Percentiles rank a stretch among this genome's conserved stretches.
phyloP scores from a whole-genome alignment of 768 basidiomycete genomes.

The Cystofilobasidium macerans region DNA sequence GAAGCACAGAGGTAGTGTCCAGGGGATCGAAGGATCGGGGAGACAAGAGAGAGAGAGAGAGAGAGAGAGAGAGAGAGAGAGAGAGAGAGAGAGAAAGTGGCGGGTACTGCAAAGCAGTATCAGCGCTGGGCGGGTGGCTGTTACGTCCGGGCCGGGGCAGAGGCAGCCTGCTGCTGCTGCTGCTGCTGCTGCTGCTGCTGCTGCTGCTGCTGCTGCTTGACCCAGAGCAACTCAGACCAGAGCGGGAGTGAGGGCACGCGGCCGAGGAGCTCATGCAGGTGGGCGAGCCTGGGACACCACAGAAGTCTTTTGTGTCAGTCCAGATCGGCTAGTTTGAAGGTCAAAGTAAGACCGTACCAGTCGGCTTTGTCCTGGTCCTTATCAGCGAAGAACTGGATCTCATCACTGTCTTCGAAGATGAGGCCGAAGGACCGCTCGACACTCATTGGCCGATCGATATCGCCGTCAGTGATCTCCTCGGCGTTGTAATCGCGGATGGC shows the following conservation, averaged over 20 bases:
- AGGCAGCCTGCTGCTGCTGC: neutral
- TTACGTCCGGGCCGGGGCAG: too few species aligned
- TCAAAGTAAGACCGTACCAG: too few species aligned
- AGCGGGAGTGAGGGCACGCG: slow-evolving; percentile 21
- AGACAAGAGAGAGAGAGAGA: too few species aligned
- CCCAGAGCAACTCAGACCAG: slow-evolving; percentile 26
- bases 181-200: slow-evolving; percentile 11
- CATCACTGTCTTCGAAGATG: slow-evolving; percentile 61
- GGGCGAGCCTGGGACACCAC: slow-evolving; percentile 15
- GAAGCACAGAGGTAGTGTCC: neutral
- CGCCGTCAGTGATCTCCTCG: slow-evolving; percentile 55
- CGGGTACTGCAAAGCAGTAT: too few species aligned
- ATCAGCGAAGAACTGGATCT: slow-evolving; percentile 85
- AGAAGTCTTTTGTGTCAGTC: too few species aligned
- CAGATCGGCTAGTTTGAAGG: too few species aligned
- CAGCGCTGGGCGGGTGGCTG: neutral
- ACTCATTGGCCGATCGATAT: slow-evolving; percentile 58
- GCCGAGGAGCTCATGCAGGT: slow-evolving; percentile 22
- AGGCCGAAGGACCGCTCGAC: slow-evolving; percentile 48
- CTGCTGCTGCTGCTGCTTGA: slow-evolving; percentile 21
- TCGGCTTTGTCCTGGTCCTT: slow-evolving; percentile 71
- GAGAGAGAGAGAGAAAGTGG: too few species aligned
- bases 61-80: too few species aligned
- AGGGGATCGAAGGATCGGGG: neutral
- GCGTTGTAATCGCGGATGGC: slow-evolving; percentile 29